Evolutionary conservation across 192 early-diverging fungal species (phyloP).

Genomic region (Gonapodya sp.): DNA sequence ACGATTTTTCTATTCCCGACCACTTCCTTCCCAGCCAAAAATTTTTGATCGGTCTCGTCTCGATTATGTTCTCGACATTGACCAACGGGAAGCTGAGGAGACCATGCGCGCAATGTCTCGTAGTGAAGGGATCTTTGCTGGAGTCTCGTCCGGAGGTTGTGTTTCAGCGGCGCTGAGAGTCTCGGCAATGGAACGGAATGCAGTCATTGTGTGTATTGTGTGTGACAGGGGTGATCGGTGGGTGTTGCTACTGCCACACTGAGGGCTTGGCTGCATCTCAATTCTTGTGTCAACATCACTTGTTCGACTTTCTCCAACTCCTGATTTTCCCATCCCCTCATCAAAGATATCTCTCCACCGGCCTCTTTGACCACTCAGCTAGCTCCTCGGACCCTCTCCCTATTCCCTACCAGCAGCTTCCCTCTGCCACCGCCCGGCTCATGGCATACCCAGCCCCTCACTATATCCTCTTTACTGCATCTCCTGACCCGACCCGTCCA

Average conservation of each 20-base stretch:
- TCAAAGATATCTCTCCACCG: constrained; percentile 5
- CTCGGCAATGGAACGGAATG: neutral
- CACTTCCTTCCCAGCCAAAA: neutral
- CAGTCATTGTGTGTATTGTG: constrained; percentile 3
- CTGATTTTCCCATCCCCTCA: too few species aligned
- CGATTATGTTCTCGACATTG: constrained; percentile 3
- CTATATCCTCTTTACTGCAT: neutral
- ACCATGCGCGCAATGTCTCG: constrained; percentile 7
- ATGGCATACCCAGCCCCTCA: neutral
- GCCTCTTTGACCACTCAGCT: neutral
- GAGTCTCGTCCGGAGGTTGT: neutral
- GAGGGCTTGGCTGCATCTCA: neutral
- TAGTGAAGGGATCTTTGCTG: constrained; percentile 3
- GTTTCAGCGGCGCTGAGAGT: neutral
- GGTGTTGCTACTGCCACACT: neutral
- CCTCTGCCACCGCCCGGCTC: neutral
- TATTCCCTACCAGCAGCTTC: neutral
- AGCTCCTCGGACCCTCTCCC: neutral
- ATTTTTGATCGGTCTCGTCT: neutral
- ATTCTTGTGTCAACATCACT: too few species aligned
- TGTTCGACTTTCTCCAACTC: too few species aligned
- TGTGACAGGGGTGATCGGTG: neutral
- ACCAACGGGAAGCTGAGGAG: constrained; percentile 5
- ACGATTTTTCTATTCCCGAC: too few species aligned
- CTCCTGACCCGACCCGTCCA: neutral